phyloP scores from a whole-genome alignment of 2,329 filamentous ascomycete species.

The Paraphoma sp. region DNA sequence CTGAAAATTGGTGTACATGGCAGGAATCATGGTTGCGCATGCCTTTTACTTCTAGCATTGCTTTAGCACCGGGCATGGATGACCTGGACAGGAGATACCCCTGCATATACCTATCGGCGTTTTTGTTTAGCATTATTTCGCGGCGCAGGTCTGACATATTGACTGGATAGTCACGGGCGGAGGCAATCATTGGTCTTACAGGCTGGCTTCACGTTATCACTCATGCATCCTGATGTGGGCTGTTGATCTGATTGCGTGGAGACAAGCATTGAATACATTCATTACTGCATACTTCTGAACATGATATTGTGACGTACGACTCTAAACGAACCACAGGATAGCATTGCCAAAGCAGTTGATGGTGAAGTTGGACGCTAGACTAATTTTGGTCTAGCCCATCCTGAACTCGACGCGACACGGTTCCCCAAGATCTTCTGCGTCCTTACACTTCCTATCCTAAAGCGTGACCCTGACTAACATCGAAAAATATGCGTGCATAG shows the following conservation, averaged over 20 bases:
- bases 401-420: too few relatives aligned
- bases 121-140: slow-evolving; percentile 4
- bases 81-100: slow-evolving; percentile 16
- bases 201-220: background rate
- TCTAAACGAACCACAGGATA: too few relatives aligned
- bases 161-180: background rate
- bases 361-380: too few relatives aligned
- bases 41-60: background rate
- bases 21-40: background rate
- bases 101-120: slow-evolving; percentile 21
- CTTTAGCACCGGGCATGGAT: background rate
- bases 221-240: background rate
- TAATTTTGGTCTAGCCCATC: too few relatives aligned
- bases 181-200: background rate
- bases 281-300: background rate
- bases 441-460: too few relatives aligned
- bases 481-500: too few relatives aligned
- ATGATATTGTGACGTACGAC: too few relatives aligned
- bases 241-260: background rate
- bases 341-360: too few relatives aligned
- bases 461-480: too few relatives aligned
- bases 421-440: too few relatives aligned
- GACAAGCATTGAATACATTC: background rate
- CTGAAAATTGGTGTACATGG: background rate
- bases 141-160: background rate